phyloP scores from a whole-genome alignment of 768 basidiomycete genomes.

The Mycena vitilis region DNA sequence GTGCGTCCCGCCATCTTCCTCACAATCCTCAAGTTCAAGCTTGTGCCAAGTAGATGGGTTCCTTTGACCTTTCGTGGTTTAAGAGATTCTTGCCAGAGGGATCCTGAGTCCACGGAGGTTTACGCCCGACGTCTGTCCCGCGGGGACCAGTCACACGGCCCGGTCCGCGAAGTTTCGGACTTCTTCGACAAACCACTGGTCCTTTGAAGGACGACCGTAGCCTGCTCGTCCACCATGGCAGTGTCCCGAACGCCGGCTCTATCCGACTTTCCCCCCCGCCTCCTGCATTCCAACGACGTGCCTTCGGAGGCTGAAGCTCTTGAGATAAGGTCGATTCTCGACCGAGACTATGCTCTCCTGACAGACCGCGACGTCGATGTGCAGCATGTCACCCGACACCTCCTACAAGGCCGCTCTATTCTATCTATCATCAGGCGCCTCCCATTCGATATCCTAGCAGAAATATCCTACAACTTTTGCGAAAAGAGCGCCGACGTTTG shows the following conservation, averaged over 20 bases:
- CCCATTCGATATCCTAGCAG: conserved; percentile 2
- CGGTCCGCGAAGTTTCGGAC: too few relatives aligned
- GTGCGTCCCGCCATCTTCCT: too few relatives aligned
- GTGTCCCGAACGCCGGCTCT: not conserved
- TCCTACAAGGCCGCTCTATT: not conserved
- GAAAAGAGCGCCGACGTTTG: not conserved
- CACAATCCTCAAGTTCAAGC: too few relatives aligned
- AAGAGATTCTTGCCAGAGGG: too few relatives aligned
- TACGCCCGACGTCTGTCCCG: too few relatives aligned
- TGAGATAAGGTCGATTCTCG: conserved; percentile 1
- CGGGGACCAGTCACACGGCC: too few relatives aligned
- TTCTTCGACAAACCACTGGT: too few relatives aligned
- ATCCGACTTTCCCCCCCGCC: not conserved
- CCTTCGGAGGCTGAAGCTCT: not conserved
- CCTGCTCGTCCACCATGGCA: too few relatives aligned
- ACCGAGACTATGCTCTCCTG: not conserved
- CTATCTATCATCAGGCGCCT: conserved; percentile 5
- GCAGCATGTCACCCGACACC: not conserved
- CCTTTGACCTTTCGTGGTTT: too few relatives aligned
- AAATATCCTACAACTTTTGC: not conserved
- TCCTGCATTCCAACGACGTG: not conserved
- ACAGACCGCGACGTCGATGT: not conserved
- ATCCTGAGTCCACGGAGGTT: too few relatives aligned
- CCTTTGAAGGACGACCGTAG: too few relatives aligned
- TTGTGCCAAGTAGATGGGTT: too few relatives aligned